These are phyloP conservation scores for Trypanosoma theileri DNA, from an alignment of 208 protist genomes.

Conservation along the genomic window DNA sequence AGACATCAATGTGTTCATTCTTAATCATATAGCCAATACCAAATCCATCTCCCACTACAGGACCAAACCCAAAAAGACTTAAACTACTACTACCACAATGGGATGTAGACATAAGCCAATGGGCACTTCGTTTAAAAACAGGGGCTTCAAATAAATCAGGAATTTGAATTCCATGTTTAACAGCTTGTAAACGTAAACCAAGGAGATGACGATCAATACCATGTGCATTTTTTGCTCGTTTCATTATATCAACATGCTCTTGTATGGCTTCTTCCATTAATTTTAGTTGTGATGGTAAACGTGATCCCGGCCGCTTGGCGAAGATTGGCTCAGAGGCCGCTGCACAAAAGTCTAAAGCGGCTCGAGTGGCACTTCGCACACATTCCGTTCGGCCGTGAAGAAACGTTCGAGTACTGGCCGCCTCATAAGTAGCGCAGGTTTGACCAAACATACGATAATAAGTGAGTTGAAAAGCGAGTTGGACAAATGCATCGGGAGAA, in stretches of 20 bases:
- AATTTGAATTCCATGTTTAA: constrained; percentile 30
- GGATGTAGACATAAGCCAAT: constrained; percentile 43
- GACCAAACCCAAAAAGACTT: constrained; percentile 44
- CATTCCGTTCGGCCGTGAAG: constrained; percentile 48
- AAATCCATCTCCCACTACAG: constrained; percentile 44
- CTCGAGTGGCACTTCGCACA: constrained; percentile 31
- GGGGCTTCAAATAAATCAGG: constrained; percentile 38
- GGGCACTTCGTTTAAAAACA: constrained; percentile 22
- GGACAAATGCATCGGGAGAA: constrained; percentile 49
- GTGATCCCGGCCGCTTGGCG: constrained; percentile 15
- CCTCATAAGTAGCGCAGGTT: constrained; percentile 43
- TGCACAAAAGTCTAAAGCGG: constrained; percentile 32
- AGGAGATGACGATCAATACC: constrained; percentile 48
- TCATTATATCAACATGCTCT: constrained; percentile 40
- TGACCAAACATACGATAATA: constrained; percentile 44
- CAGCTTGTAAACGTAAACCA: constrained; percentile 34
- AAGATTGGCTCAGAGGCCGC: constrained; percentile 19
- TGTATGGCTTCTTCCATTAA: constrained; percentile 26
- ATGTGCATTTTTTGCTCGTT: constrained; percentile 35
- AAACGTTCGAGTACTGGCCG: constrained; percentile 46
- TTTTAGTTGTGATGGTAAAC: constrained; percentile 23
- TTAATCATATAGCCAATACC: constrained; percentile 61
- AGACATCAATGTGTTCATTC: constrained; percentile 28
- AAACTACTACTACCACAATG: constrained; percentile 47
- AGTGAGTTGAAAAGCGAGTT: constrained; percentile 44